Conservation (phyloP, 1,139 yeast genomes). For the Hyphopichia fennica region DNA sequence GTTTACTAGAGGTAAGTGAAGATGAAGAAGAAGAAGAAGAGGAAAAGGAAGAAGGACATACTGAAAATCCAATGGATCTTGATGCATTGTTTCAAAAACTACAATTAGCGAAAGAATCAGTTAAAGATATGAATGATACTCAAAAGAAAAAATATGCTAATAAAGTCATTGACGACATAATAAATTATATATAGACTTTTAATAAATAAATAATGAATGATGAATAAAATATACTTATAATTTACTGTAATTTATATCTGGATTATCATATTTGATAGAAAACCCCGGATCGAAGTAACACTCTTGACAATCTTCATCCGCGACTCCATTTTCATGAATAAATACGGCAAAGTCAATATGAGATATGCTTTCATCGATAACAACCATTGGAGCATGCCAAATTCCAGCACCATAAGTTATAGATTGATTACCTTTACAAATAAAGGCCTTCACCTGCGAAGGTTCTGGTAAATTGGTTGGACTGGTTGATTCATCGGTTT, state of each 20-base stretch:
- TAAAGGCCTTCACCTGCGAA: conserved; percentile 59
- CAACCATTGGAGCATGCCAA: conserved; percentile 94
- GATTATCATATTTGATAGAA: conserved; percentile 27
- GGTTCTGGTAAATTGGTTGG: conserved; percentile 58
- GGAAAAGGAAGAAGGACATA: background rate
- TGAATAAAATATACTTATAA: background rate
- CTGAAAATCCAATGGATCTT: conserved; percentile 19
- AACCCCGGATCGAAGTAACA: conserved; percentile 66
- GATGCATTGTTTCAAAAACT: conserved; percentile 28
- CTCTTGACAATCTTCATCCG: conserved; percentile 83
- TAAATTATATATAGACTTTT: conserved; percentile 31
- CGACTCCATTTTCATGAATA: conserved; percentile 77
- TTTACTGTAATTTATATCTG: background rate
- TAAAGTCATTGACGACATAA: conserved; percentile 34
- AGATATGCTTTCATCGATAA: conserved; percentile 50
- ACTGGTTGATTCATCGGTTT: conserved; percentile 39
- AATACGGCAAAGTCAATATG: conserved; percentile 80
- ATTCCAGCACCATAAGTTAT: conserved; percentile 78
- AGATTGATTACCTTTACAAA: conserved; percentile 81
- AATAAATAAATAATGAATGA: background rate
- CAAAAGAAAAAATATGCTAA: conserved; percentile 32
- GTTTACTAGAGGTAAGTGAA: conserved; percentile 19
- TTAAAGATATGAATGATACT: conserved; percentile 20
- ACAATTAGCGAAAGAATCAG: conserved; percentile 29
- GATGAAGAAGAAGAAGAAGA: conserved; percentile 9